Evolutionary conservation across 768 basidiomycete species (phyloP).

Genomic region (Hygrocybe punicea): DNA sequence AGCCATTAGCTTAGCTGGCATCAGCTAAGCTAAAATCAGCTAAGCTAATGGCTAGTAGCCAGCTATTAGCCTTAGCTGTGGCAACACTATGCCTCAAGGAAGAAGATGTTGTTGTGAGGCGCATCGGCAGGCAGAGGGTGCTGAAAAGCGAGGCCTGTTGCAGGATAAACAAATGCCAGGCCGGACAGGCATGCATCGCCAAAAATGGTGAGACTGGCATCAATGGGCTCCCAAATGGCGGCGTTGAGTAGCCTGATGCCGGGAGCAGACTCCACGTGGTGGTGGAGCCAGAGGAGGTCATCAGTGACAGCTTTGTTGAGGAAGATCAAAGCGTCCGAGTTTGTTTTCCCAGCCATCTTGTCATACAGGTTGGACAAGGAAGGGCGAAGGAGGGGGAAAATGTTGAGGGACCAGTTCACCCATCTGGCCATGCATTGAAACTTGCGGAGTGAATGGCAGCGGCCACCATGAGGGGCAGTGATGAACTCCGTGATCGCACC

Average conservation of each 20-base stretch:
- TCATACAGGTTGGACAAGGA: slow-evolving; percentile 26
- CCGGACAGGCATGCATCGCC: slow-evolving; percentile 30
- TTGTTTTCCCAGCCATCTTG: slow-evolving; percentile 28
- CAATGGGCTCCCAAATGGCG: slow-evolving; percentile 9
- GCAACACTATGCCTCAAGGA: too few relatives aligned
- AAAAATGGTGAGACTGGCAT: slow-evolving; percentile 15
- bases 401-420: slow-evolving; percentile 43
- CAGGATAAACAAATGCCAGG: slow-evolving; percentile 25
- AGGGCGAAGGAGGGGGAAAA: slow-evolving; percentile 30
- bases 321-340: slow-evolving; percentile 14
- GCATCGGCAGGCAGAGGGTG: background rate
- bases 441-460: slow-evolving; percentile 17
- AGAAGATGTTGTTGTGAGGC: slow-evolving; percentile 18
- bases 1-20: too few relatives aligned
- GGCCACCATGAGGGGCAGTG: background rate
- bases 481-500: background rate
- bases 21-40: too few relatives aligned
- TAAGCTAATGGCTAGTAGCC: too few relatives aligned
- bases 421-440: slow-evolving; percentile 34
- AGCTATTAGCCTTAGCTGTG: too few relatives aligned
- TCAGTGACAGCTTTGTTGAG: slow-evolving; percentile 21
- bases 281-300: too few relatives aligned
- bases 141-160: slow-evolving; percentile 8
- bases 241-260: slow-evolving; percentile 24
- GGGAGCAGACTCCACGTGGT: slow-evolving; percentile 15